Evolutionary conservation across 139 green algal species (phyloP).

Genomic region (Eudorina sp.): DNA sequence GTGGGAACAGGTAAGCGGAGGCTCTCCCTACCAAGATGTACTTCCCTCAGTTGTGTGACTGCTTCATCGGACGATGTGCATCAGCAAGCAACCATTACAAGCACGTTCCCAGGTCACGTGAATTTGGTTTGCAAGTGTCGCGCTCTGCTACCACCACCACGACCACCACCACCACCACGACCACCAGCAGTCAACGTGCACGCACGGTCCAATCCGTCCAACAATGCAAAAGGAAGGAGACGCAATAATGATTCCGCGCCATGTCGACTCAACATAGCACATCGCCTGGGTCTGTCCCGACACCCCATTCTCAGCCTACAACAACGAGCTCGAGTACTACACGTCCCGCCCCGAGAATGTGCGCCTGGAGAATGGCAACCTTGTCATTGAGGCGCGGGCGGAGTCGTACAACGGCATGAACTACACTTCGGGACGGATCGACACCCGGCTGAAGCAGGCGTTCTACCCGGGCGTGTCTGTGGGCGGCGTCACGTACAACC

Average conservation of each 20-base stretch:
- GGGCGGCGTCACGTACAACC: neutral
- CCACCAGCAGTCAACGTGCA: no score
- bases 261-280: neutral
- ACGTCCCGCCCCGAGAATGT: neutral
- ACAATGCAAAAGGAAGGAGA: neutral
- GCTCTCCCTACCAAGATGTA: neutral
- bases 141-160: no score
- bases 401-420: neutral
- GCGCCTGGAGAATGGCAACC: neutral
- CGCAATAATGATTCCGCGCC: neutral
- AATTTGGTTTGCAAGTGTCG: no score
- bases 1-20: neutral
- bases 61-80: neutral
- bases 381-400: neutral
- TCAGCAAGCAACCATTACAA: neutral
- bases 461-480: neutral
- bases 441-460: constrained; percentile 3
- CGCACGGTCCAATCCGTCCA: neutral
- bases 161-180: no score
- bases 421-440: constrained; percentile 3
- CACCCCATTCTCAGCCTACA: neutral
- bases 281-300: neutral
- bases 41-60: neutral
- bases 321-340: constrained; percentile 14
- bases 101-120: neutral